Base-by-base conservation (phyloP, 179 eudicot species). In the Monotropa hypopitys region DNA sequence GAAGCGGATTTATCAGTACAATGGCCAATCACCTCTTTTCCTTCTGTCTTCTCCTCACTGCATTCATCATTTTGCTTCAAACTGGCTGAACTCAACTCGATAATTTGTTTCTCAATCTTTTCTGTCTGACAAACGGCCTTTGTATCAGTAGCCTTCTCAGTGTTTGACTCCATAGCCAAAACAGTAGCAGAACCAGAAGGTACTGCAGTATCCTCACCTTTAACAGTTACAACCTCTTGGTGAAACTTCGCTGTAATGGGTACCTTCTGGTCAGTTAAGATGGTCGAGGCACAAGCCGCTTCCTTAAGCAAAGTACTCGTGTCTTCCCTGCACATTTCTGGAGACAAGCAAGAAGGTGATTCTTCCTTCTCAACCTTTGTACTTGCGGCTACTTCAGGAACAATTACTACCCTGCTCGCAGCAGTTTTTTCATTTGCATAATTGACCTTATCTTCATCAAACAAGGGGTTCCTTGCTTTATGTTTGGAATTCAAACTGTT, bases 341-440 rank as follows among this genome's bases (percentile, higher is more conserved):
- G 59, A 69, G 85, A 83, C 4, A 76, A 80, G 80, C 77, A 66
- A 68, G 80, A 79, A 16, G 78, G 78, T 18, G 80, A 80, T 61
- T 79, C 83, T 72, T 72, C 67, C 26, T 70, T 70, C 79, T 59
- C 80, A 35, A 72, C 40, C 54, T 83, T 76, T 56, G 47, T 70
- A 72, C 53, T 68, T 43, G 74, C 30, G 33, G 73, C 53, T 30
- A 23, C 79, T 74, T 80, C 81, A 3, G 79, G 73, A 67, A 30
- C 69, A 6, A 18, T 21, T 68, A 32, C 59, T 10, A 45, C 68
- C 61, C 30, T 45, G 50, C 77, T 63, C 69, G 59, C 80, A 23
- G 38, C 30, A 46, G 56, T 21, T 47, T 76, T 72, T 28, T 62
- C 85, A 72, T 56, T 74, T 65, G 43, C 63, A 43, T 40, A 61